These are phyloP conservation scores for Pseudocercospora fijiensis DNA, from an alignment of 2,329 filamentous ascomycete species.

Conservation along the genomic window DNA sequence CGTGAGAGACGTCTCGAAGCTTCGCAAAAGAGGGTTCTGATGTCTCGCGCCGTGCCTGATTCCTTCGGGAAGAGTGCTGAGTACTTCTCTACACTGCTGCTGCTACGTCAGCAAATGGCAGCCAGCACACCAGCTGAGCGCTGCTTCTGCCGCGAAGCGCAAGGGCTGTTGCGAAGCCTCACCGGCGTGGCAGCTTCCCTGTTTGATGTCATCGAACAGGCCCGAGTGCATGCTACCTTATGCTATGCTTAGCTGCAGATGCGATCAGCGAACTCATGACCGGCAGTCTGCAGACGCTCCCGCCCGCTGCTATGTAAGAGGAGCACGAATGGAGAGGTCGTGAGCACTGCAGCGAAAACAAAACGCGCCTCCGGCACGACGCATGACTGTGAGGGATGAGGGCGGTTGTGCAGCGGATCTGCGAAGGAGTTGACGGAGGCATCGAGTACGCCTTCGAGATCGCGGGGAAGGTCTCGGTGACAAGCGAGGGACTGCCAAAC, in stretches of 20 bases:
- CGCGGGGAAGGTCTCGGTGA: neutral
- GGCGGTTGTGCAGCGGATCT: neutral
- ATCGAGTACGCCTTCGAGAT: neutral
- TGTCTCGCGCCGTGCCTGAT: neutral
- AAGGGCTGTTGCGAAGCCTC: neutral
- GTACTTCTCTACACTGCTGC: neutral
- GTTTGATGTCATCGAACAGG: neutral
- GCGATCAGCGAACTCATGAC: conserved; percentile 1
- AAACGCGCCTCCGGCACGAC: conserved; percentile 1
- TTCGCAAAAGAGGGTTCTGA: conserved; percentile 6
- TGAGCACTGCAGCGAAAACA: conserved; percentile 10
- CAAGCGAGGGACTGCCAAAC: neutral
- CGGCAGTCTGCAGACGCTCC: too few species aligned
- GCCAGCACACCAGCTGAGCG: neutral
- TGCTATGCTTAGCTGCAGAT: neutral
- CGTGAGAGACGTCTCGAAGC: neutral
- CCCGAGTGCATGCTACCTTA: neutral
- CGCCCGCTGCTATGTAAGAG: neutral
- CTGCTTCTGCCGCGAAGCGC: neutral
- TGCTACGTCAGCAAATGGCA: conserved; percentile 6
- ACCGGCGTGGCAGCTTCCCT: neutral
- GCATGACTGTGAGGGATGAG: neutral
- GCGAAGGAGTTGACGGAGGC: neutral
- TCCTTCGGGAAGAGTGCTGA: neutral
- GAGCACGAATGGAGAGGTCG: neutral